Evolutionary conservation across 305 asterid species (phyloP).

Genomic region (Fraxinus latifolia): DNA sequence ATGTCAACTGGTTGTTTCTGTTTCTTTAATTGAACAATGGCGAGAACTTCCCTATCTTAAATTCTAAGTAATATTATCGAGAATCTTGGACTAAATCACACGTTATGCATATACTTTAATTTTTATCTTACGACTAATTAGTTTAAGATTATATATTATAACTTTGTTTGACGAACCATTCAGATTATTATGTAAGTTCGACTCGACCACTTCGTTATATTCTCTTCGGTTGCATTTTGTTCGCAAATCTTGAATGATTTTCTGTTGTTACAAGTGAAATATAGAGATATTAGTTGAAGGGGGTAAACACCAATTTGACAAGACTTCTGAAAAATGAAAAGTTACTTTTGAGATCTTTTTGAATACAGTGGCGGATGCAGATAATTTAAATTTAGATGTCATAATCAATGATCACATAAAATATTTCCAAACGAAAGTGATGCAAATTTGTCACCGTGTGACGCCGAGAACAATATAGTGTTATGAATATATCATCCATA

Average conservation of each 20-base stretch:
- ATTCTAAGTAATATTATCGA: neutral
- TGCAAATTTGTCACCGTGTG: too few species aligned
- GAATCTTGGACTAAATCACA: neutral
- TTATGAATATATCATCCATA: too few species aligned
- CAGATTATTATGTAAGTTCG: neutral
- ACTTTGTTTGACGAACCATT: neutral
- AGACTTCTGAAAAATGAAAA: too few species aligned
- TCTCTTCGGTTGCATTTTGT: neutral
- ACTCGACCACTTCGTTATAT: neutral
- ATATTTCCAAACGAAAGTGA: too few species aligned
- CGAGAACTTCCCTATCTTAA: neutral
- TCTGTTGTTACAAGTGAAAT: neutral
- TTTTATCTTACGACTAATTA: neutral
- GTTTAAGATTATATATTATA: neutral
- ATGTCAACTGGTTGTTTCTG: slow-evolving; percentile 5
- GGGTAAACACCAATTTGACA: neutral
- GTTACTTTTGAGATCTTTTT: too few species aligned
- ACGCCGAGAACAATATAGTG: too few species aligned
- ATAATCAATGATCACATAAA: too few species aligned
- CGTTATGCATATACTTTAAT: neutral
- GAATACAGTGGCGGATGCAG: too few species aligned
- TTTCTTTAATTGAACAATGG: neutral
- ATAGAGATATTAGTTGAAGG: neutral
- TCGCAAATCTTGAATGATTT: neutral
- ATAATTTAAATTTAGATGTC: too few species aligned